Evolutionary conservation across 2,329 filamentous ascomycete species (phyloP).

Genomic region (Cladosporium oxysporum): DNA sequence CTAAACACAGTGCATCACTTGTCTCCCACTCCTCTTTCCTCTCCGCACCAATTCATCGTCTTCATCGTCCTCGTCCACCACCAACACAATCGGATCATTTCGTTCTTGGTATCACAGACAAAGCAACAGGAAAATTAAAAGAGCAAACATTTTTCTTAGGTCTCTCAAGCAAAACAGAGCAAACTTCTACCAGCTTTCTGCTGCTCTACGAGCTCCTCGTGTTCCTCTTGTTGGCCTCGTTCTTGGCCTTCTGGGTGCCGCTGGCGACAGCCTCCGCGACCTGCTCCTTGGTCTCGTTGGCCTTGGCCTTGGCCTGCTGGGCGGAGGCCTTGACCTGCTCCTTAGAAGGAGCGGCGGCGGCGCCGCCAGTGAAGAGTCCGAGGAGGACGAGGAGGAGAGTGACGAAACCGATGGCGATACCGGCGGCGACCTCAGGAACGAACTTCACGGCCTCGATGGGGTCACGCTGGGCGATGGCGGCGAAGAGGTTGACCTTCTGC

Average conservation of each 20-base stretch:
- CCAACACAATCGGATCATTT: background rate
- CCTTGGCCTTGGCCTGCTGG: slow-evolving; percentile 74
- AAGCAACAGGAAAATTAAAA: background rate
- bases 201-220: slow-evolving; percentile 40
- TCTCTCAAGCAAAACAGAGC: background rate
- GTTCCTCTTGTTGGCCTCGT: slow-evolving; percentile 63
- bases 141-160: background rate
- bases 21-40: background rate
- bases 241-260: slow-evolving; percentile 74
- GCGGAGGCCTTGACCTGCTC: slow-evolving; percentile 70
- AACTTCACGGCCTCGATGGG: slow-evolving; percentile 83
- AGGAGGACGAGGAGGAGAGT: slow-evolving; percentile 71
- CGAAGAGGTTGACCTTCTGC: slow-evolving; percentile 92
- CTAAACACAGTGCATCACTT: background rate
- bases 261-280: slow-evolving; percentile 63
- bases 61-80: background rate
- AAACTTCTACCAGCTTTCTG: background rate
- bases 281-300: slow-evolving; percentile 66
- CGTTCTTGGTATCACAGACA: slow-evolving; percentile 8
- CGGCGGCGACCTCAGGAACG: slow-evolving; percentile 87
- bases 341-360: slow-evolving; percentile 62
- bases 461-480: slow-evolving; percentile 78
- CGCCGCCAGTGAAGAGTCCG: slow-evolving; percentile 64
- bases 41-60: background rate
- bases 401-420: slow-evolving; percentile 69